Evolutionary conservation across 2,329 filamentous ascomycete species (phyloP).

Genomic region (Massarina eburnea): DNA sequence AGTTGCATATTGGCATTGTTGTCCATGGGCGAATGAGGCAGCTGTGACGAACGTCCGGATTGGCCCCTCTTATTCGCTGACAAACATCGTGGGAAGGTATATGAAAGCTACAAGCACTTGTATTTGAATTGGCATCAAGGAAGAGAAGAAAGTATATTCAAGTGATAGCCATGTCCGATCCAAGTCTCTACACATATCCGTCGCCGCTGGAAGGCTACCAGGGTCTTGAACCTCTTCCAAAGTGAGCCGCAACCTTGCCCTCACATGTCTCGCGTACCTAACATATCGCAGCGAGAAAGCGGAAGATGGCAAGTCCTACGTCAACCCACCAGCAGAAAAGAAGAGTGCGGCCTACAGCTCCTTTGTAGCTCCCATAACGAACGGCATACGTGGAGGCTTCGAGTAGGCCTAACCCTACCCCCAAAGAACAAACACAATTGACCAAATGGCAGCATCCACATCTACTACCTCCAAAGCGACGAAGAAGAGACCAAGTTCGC

Average conservation of each 20-base stretch:
- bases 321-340: conserved; percentile 64
- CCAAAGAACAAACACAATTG: conserved; percentile 5
- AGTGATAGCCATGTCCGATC: conserved; percentile 44
- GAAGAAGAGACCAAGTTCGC: conserved; percentile 67
- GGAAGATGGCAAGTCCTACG: conserved; percentile 75
- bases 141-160: not conserved
- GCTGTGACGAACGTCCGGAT: too few relatives aligned
- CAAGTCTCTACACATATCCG: conserved; percentile 52
- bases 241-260: conserved; percentile 27
- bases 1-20: not conserved
- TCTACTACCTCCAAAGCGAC: conserved; percentile 73
- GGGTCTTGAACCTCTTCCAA: conserved; percentile 56
- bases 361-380: conserved; percentile 70
- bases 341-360: conserved; percentile 69
- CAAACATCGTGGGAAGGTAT: conserved; percentile 14
- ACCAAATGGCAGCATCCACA: conserved; percentile 58
- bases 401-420: conserved; percentile 49
- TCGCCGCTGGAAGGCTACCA: conserved; percentile 63
- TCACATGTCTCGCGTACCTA: not conserved
- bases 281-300: conserved; percentile 53
- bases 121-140: not conserved
- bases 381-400: conserved; percentile 70
- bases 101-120: not conserved
- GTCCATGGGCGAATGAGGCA: conserved; percentile 23
- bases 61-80: too few relatives aligned